Conservation (phyloP, 352 stramenopile species). For the Pythium grandisporangium region DNA sequence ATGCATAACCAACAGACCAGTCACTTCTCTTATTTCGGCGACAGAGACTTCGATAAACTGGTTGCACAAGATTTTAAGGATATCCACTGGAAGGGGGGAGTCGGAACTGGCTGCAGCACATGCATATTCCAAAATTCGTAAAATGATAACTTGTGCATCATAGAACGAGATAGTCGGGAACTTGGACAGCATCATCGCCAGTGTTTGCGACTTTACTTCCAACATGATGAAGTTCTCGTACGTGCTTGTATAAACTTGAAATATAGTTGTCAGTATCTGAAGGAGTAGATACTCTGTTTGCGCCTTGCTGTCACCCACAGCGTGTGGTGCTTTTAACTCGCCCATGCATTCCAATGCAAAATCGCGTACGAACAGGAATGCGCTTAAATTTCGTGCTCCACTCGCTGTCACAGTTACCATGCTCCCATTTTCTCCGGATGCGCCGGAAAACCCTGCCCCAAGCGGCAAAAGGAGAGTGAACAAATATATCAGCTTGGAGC, state of each 20-base stretch:
- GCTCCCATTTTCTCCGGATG: slow-evolving; percentile 22
- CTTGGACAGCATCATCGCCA: slow-evolving; percentile 62
- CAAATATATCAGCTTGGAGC: slow-evolving; percentile 35
- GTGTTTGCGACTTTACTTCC: slow-evolving; percentile 55
- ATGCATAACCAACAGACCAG: slow-evolving; percentile 5
- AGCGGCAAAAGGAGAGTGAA: slow-evolving; percentile 49
- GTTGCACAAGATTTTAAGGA: slow-evolving; percentile 55
- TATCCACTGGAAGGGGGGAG: slow-evolving; percentile 31
- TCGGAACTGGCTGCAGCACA: slow-evolving; percentile 42
- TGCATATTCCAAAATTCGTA: slow-evolving; percentile 73
- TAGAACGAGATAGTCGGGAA: slow-evolving; percentile 41
- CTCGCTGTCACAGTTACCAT: slow-evolving; percentile 30
- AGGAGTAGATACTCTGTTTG: slow-evolving; percentile 39
- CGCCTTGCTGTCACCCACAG: neutral
- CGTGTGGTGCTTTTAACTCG: slow-evolving; percentile 8
- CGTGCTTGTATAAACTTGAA: slow-evolving; percentile 64
- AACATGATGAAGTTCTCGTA: slow-evolving; percentile 67
- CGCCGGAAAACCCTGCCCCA: slow-evolving; percentile 29
- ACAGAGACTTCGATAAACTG: slow-evolving; percentile 42
- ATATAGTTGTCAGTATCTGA: slow-evolving; percentile 49
- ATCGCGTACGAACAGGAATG: slow-evolving; percentile 56
- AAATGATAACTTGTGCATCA: slow-evolving; percentile 55
- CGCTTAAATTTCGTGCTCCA: slow-evolving; percentile 48
- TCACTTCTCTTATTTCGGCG: slow-evolving; percentile 16
- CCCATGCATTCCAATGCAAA: slow-evolving; percentile 45